These are phyloP conservation scores for Malania oleifera DNA, from an alignment of 164 flowering plant genomes.

Conservation along the genomic window DNA sequence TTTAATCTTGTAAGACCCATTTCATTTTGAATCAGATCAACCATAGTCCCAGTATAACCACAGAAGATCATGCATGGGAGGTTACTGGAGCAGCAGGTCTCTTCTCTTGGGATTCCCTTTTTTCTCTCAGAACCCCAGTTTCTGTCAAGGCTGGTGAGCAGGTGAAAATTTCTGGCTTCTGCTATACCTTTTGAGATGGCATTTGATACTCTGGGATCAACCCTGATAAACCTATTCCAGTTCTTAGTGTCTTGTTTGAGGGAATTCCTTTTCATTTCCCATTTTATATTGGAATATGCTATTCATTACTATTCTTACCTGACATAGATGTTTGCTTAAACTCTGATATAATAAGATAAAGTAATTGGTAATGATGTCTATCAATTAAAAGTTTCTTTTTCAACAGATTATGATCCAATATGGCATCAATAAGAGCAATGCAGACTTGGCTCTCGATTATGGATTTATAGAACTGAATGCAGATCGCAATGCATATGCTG, in stretches of 20 bases:
- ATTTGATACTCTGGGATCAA: too few relatives aligned
- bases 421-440: slow-evolving; percentile 81
- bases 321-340: too few relatives aligned
- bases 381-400: too few relatives aligned
- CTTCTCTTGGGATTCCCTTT: slow-evolving; percentile 74
- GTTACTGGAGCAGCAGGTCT: slow-evolving; percentile 89
- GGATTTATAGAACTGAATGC: slow-evolving; percentile 71
- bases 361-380: neutral
- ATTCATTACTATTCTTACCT: too few relatives aligned
- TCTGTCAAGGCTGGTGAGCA: slow-evolving; percentile 87
- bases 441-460: slow-evolving; percentile 85
- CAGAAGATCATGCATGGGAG: slow-evolving; percentile 76
- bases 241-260: too few relatives aligned
- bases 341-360: too few relatives aligned
- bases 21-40: slow-evolving; percentile 61
- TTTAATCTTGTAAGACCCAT: too few relatives aligned
- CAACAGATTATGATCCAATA: slow-evolving; percentile 86
- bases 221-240: too few relatives aligned
- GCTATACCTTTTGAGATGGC: too few relatives aligned
- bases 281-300: too few relatives aligned
- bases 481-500: slow-evolving; percentile 57
- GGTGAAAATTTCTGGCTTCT: slow-evolving; percentile 33
- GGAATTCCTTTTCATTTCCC: too few relatives aligned
- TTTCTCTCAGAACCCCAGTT: slow-evolving; percentile 67
- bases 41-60: slow-evolving; percentile 58